Evolutionary conservation across 2,329 filamentous ascomycete species (phyloP).

Genomic region (Cercospora berteroae): DNA sequence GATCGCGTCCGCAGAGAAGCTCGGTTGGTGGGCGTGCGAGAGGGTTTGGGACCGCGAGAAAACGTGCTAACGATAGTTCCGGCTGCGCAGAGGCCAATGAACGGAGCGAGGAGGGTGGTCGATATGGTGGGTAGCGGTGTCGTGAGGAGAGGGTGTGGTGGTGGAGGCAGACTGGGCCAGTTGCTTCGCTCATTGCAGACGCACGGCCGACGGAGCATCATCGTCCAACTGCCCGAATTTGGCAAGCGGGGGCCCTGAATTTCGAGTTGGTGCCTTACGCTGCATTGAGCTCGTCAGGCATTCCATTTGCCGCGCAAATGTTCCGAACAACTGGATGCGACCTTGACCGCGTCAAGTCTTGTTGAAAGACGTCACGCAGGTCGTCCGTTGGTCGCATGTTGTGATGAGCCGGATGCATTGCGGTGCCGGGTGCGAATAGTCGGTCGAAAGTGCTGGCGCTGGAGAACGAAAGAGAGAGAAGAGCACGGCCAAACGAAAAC

Average conservation of each 20-base stretch:
- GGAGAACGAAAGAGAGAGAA: not conserved
- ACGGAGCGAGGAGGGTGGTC: not conserved
- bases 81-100: not conserved
- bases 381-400: not conserved
- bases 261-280: not conserved
- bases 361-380: not conserved
- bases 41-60: not conserved
- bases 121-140: not conserved
- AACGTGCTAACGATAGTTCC: not conserved
- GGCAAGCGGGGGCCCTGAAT: constrained; percentile 4
- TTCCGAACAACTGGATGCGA: not conserved
- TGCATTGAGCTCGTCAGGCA: not conserved
- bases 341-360: not conserved
- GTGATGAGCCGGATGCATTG: not conserved
- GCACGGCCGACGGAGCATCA: constrained; percentile 4
- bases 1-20: constrained; percentile 5
- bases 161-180: not conserved
- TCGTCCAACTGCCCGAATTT: constrained; percentile 1
- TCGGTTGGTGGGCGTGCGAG: constrained; percentile 4
- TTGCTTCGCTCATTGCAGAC: not conserved
- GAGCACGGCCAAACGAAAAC: not conserved
- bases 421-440: not conserved
- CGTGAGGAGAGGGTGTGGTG: not conserved
- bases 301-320: not conserved
- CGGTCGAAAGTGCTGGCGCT: not conserved